Evolutionary conservation across 805 yeast species (phyloP), one percentile per base, ranked within the genome.

Genomic region (Metschnikowia sp.): DNA sequence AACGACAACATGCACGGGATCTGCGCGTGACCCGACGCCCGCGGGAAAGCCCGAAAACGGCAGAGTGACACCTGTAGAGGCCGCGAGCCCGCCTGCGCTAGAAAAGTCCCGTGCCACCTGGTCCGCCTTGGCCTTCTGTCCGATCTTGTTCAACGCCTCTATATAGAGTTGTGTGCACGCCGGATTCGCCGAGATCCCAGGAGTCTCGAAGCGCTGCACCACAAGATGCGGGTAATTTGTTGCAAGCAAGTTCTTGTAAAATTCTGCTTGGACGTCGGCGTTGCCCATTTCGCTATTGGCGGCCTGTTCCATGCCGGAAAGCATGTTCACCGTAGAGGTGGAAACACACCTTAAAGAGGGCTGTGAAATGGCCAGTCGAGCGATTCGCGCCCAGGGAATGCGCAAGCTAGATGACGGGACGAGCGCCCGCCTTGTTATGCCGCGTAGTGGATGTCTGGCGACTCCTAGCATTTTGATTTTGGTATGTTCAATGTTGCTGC

Each of bases 161-260:
- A 83, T 73, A 64, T 94, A 94, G 34, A 87, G 72, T 52, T 77
- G 77, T 44, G 89, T 82, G 70, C 97, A 87, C 53, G 86, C 95
- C 2, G 81, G 77, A 47, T 87, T 83, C 10, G 84, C 72, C 9
- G 96, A 94, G 45, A 94, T 88, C n/a, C 96, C 96, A 0, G 94
- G 86, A 8, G 95, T 86, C 65, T 95, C 98, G 64, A 80, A 95
- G 50, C 99, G 79, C 48, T 94, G 85, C n/a, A 92, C 89, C 7
- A 94, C 96, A 45, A 92, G 84, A 59, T 90, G 96, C n/a, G 99
- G 98, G 63, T 89, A 94, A 68, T 88, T 87, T 46, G 92, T 78
- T 48, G 79, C 79, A 53, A 94, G 66, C 40, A 94, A 72, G 11
- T 82, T 75, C 52, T 79, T 78, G 70, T 94, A 94, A 60, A 94